These are phyloP conservation scores for Cyberlindnera saturnus DNA, from an alignment of 805 yeast species.

Conservation along the genomic window DNA sequence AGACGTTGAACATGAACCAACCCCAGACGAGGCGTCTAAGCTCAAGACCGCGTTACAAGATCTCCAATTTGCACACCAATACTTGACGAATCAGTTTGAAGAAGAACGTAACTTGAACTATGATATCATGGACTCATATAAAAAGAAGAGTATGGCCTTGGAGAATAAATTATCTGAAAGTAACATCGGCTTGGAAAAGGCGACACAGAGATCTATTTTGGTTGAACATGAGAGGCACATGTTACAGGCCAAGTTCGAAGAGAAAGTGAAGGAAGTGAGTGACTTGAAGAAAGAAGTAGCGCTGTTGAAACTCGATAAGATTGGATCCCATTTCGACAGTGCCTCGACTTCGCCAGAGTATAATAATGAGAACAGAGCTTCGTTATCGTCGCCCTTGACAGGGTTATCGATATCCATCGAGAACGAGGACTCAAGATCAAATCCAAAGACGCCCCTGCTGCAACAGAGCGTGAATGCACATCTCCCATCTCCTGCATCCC, in stretches of 20 bases:
- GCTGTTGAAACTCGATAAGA: conserved; percentile 26
- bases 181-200: conserved; percentile 30
- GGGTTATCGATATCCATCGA: conserved; percentile 16
- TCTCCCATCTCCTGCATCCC: background rate
- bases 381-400: conserved; percentile 24
- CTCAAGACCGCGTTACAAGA: conserved; percentile 60
- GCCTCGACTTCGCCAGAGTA: conserved; percentile 4
- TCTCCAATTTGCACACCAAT: conserved; percentile 65
- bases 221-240: conserved; percentile 32
- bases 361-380: conserved; percentile 8
- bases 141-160: conserved; percentile 42
- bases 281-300: conserved; percentile 41
- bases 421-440: conserved; percentile 5
- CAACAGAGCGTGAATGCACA: conserved; percentile 5
- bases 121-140: conserved; percentile 46
- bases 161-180: conserved; percentile 45
- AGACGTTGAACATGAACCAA: background rate
- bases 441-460: conserved; percentile 20
- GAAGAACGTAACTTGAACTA: conserved; percentile 54
- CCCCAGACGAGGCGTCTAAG: conserved; percentile 12
- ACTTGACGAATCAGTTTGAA: conserved; percentile 61
- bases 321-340: conserved; percentile 13
- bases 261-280: conserved; percentile 35
- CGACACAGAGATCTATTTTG: conserved; percentile 29
- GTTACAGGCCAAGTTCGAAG: conserved; percentile 23